Percentiles rank a stretch among this genome's conserved stretches.
Conservation (phyloP, 495 filamentous ascomycete genomes). For the Podospora pseudopauciseta region DNA sequence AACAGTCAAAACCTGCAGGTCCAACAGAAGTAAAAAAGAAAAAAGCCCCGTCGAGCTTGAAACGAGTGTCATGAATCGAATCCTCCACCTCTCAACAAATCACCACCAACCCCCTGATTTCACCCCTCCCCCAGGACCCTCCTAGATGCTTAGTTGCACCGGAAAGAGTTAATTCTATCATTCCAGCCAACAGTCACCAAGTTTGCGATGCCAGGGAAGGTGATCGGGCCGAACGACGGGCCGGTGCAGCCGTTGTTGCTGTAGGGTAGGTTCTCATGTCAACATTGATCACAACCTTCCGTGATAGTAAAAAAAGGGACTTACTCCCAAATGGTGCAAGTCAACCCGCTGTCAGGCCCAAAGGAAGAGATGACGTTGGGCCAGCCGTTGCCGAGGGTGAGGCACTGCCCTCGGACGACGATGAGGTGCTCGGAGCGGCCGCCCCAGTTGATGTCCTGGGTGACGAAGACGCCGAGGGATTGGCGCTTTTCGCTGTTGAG, state of each 20-base stretch:
- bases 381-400: constrained; percentile 1
- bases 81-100: too few species aligned
- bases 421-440: neutral
- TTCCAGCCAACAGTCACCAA: neutral
- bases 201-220: neutral
- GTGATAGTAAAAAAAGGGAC: too few species aligned
- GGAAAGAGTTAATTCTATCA: constrained; percentile 5
- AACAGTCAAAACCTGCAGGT: too few species aligned
- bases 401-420: neutral
- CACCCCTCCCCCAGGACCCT: too few species aligned
- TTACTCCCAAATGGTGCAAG: neutral
- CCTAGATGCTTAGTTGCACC: neutral
- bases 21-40: too few species aligned
- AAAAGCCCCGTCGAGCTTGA: too few species aligned
- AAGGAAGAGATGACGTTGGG: constrained; percentile 2
- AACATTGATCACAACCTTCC: neutral
- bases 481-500: neutral
- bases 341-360: neutral
- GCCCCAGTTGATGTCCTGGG: neutral
- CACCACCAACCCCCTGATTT: too few species aligned
- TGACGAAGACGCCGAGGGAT: neutral
- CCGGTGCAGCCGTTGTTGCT: neutral
- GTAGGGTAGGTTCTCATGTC: neutral
- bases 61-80: too few species aligned
- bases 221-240: neutral